phyloP scores from a whole-genome alignment of 306 rosid species.

The Fagus sylvatica region DNA sequence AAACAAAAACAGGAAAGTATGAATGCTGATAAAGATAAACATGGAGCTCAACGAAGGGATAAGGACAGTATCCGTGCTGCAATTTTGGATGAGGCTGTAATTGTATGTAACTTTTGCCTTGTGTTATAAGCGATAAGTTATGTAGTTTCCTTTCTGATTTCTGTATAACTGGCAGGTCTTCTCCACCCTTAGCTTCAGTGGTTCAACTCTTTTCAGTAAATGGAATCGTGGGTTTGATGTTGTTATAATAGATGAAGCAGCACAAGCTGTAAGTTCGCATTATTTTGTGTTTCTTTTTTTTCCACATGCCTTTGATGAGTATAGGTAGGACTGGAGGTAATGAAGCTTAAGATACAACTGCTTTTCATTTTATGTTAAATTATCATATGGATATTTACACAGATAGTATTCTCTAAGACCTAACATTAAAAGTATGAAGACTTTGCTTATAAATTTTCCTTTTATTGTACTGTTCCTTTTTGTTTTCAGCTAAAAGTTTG shows the following conservation, averaged over 20 bases:
- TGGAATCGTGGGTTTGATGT: conserved; percentile 83
- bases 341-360: too few species aligned
- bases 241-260: conserved; percentile 97
- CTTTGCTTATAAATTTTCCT: too few species aligned
- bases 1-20: conserved; percentile 55
- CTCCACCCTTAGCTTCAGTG: conserved; percentile 94
- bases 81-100: conserved; percentile 85
- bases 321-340: too few species aligned
- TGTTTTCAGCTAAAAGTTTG: background rate
- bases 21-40: conserved; percentile 53
- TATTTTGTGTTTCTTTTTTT: background rate
- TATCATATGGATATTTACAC: too few species aligned
- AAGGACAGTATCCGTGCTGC: conserved; percentile 65
- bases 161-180: conserved; percentile 70
- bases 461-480: background rate
- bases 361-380: too few species aligned
- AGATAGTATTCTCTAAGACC: too few species aligned
- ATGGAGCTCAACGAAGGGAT: conserved; percentile 64
- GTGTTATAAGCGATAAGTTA: conserved; percentile 2
- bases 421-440: too few species aligned
- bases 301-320: conserved; percentile 1
- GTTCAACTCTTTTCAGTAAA: conserved; percentile 73
- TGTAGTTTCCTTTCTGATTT: conserved; percentile 30
- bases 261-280: conserved; percentile 82
- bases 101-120: conserved; percentile 53